Base-by-base conservation (phyloP, 2,329 filamentous ascomycete species). In the Neoarthrinium moseri region DNA sequence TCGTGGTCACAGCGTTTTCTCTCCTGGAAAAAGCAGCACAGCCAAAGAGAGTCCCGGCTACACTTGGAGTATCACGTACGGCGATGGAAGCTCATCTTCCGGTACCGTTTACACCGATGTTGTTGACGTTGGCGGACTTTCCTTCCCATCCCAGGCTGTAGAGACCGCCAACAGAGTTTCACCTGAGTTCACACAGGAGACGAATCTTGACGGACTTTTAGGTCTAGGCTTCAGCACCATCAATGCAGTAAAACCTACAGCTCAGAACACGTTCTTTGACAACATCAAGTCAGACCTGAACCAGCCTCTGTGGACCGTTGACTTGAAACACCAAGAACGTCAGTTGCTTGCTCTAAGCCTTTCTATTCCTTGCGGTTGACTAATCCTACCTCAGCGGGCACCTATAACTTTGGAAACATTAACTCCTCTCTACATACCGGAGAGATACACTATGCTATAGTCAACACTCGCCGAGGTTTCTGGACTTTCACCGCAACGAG, bases 401-500 rank as follows among this genome's bases (percentile, higher is more conserved):
- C 62, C 17, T 66, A 66, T 48, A 64, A 65, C 52, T 66, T 66
- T 43, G 64, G 64, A 15, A 64, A 71, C 67, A 78, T 84, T 48
- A 81, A 86, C 64, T 57, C 57, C 26, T 66, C 65, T 56, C 61
- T 82, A 58, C 83, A 81, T 68, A 80, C 71, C 0, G 83, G 82
- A 37, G 51, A 67, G 27, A 77, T 86, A 56, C 70, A 71, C 48
- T 86, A 83, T 59, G 64, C 75, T 29, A 58, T 73, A 12, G 78
- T 83, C 45, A 74, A 83, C 64, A 70, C 56, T 53, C 71, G 68
- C 36, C 60, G 78, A 23, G 83, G 83, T 12, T 85, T 79, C 71
- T 87, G 83, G 83, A 68, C 73, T 42, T 84, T 86, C 69, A 77
- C 71, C 18, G 70, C 77, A 13, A 67, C 71, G 22, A 77, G 75